Evolutionary conservation across 2,329 filamentous ascomycete species (phyloP), one percentile per base, ranked within the genome.

Genomic region (Didymosphaeria variabile): DNA sequence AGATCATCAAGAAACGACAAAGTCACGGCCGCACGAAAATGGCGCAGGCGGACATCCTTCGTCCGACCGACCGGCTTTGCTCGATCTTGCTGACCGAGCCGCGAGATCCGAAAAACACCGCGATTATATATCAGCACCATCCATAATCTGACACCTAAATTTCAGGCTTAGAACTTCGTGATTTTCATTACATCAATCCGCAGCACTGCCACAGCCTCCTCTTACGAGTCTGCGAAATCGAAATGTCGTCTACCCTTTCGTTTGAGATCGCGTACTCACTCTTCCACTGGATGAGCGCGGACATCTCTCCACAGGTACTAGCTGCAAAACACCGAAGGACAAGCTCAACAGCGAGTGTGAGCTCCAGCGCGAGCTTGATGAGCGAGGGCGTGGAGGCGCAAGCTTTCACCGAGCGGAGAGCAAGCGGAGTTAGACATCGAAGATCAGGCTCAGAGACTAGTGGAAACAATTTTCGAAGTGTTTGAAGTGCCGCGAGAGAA

Each of bases 401-500:
- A 38, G 26, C 53, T 29, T 26, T 36, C 13, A 5, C 31, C 6
- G 42, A 12, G 42, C 38, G 23, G 29, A 19, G 52, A 45, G 52
- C 29, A 9, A 23, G 6, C 42, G 42, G 53, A 13, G 7, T 38
- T 5, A 46, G 53, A 29, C 53, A 55, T 46, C 53, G 31, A n/a
- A 44, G 42, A 26, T 34, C 42, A 2, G 26, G 40, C 12, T 55
- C 53, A 19, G 53, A 38, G 1, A 47, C 31, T 1, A 55, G 29
- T 17, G 42, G 29, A 36, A 55, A 46, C 26, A 23, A 36, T 32
- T 34, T 36, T 7, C 51, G 57, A 32, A 17, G 12, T 32, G 40
- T 46, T 51, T 65, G 67, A 55, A 29, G 12, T 5, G 76, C 21
- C 9, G 21, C 15, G 12, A 10, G 49, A 23, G 19, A 29, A 13